Base-by-base conservation (phyloP, 805 yeast species). In the Myxozyma mucilagina region DNA sequence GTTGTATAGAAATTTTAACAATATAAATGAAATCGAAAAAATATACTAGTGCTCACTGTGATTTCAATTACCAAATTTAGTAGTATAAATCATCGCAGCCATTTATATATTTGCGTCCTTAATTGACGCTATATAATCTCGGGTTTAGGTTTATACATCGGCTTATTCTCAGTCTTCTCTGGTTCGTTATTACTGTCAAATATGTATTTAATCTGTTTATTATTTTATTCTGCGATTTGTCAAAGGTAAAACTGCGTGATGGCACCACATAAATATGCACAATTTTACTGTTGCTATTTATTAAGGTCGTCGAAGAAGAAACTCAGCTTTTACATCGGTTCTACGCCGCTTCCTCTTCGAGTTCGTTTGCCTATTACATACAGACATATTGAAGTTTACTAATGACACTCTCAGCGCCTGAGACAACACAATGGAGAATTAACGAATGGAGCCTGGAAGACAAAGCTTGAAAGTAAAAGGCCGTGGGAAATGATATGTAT, bases 371-470 rank as follows among this genome's bases (percentile, higher is more conserved):
- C 16, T 48, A 9, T 43, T 16, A 29, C 14, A 24, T 16, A 16
- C 14, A 29, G n/a, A 6, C 13, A n/a, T 53, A 44, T 45, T 61
- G 57, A 56, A 59, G 57, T 18, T 14, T 34, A 18, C 24, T 9
- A 20, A 18, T 10, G 14, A 11, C 20, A 16, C 7, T 10, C 5
- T 2, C 68, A 81, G 65, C 72, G 96, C 52, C 76, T 90, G 2
- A 71, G 90, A 43, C 96, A 89, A 67, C 96, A 89, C 70, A 89
- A 89, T 74, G 96, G 96, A 2, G 83, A 80, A 1, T 70, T 86
- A 13, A 73, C 71, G 1, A 89, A 89, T 0, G 94, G 96, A 1
- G 96, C 96, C 0, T 84, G 77, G 68, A 72, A 83, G 49, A 89
- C 96, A 0, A 84, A 79, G 65, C 74, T 76, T 52, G 71, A 72